Evolutionary conservation across 768 basidiomycete species (phyloP).

Genomic region (Pleurotus eryngii): DNA sequence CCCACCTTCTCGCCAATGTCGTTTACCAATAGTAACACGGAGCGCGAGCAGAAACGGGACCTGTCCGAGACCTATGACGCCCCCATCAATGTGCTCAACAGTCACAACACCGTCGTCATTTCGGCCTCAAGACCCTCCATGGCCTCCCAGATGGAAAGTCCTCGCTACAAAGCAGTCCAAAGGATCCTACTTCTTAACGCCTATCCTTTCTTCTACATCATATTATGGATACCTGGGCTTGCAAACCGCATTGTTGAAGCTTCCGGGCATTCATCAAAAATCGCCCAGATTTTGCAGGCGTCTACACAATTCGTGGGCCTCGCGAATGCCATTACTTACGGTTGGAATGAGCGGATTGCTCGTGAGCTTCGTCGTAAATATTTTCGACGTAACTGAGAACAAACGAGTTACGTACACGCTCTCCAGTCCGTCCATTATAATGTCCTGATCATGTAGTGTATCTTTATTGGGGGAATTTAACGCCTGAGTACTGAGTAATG

Average conservation of each 20-base stretch:
- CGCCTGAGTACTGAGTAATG: no score
- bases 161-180: background rate
- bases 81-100: no score
- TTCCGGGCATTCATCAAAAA: conserved; percentile 5
- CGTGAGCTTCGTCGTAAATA: conserved; percentile 4
- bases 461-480: no score
- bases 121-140: no score
- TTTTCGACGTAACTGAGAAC: background rate
- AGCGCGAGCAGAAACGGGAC: no score
- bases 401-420: background rate
- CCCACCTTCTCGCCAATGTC: background rate
- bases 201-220: conserved; percentile 15
- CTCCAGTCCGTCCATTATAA: no score
- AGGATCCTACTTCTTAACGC: conserved; percentile 13
- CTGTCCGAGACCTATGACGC: no score
- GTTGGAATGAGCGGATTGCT: conserved; percentile 12
- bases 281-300: conserved; percentile 11
- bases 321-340: conserved; percentile 12
- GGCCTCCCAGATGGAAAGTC: background rate
- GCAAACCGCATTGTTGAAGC: conserved; percentile 13
- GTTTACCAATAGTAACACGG: background rate
- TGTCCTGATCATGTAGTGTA: no score
- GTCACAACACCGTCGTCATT: no score
- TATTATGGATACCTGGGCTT: conserved; percentile 14
- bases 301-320: conserved; percentile 12